phyloP scores from a whole-genome alignment of 768 basidiomycete genomes.

The Russula olivacea region DNA sequence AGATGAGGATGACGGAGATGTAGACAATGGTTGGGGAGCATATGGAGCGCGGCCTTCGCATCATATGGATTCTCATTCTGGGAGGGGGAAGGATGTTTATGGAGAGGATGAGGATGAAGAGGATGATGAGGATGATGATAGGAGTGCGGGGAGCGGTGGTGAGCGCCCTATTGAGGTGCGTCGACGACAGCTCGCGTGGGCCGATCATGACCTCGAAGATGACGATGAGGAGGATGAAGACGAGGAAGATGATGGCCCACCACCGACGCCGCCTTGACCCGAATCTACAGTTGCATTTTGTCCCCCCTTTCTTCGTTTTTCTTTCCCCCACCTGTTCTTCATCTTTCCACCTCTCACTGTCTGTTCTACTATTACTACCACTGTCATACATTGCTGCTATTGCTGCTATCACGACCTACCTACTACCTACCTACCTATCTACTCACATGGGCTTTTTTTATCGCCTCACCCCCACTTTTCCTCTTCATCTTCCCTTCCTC shows the following conservation, averaged over 20 bases:
- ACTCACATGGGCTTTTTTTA: background rate
- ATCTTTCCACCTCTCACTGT: background rate
- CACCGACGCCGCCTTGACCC: background rate
- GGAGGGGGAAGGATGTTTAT: background rate
- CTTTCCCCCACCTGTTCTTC: background rate
- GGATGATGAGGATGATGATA: constrained; percentile 1
- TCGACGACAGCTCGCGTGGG: constrained; percentile 20
- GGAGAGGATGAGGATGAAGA: background rate
- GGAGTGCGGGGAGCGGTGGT: background rate
- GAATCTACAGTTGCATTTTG: background rate
- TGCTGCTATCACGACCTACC: background rate
- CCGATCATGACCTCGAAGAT: constrained; percentile 9
- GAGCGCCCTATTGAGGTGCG: constrained; percentile 23
- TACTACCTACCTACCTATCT: background rate
- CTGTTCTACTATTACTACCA: background rate
- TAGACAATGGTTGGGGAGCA: background rate
- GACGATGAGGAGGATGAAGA: background rate
- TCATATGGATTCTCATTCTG: background rate
- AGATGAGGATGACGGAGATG: background rate
- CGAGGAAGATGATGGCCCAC: background rate
- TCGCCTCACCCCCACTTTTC: background rate
- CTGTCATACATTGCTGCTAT: background rate
- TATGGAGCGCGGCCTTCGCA: background rate
- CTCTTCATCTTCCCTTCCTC: too few relatives aligned
- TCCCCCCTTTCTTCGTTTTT: background rate